Base-by-base conservation (phyloP, 1,284 basidiomycete genomes). In the Porodaedalea pini region DNA sequence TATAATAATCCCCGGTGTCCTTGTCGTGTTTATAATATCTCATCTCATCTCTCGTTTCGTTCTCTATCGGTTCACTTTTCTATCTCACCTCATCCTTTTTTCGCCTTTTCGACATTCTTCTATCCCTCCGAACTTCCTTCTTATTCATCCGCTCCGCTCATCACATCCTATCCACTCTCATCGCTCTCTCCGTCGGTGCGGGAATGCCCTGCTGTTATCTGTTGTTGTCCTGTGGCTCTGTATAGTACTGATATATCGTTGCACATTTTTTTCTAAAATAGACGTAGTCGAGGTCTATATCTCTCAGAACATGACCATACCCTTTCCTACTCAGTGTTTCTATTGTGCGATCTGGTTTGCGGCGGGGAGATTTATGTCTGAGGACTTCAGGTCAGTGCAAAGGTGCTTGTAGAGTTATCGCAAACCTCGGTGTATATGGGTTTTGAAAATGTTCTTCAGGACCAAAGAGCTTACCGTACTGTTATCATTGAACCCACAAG, bases 201-300 rank as follows among this genome's bases (percentile, higher is more conserved):
- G 15, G 19, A 27, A 21, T 37, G 15, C 29, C 48, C 37, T 52
- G 44, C 27, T 52, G 51, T 41, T 40, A 41, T 52, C 36, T 52
- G 51, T 52, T 52, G 51, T 52, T 52, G 51, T 52, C 32, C 25
- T 36, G 39, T 41, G 36, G 19, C 51, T 29, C 19, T 52, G 51
- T 52, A 52, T 41, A 52, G 25, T 52, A 52, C 17, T 52, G 37
- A 27, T 47, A 47, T 47, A 23, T 47, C 44, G 21, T 13, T 43
- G 40, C 40, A 8, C 40, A 43, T n/a, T n/a, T n/a, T n/a, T n/a
- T n/a, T n/a, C n/a, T n/a, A n/a, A 43, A 43, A 43, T 43, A 43
- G 40, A 43, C 13, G 40, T 43, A 43, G 40, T 43, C 40, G 40
- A 43, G 10, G 17, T 43, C 40, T 43, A n/a, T n/a, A n/a, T n/a